A percentile compares a stretch with the other conserved stretches of the same genome.
These are phyloP conservation scores for Penicillium sp. DNA, from an alignment of 2,329 filamentous ascomycete species.

Conservation along the genomic window DNA sequence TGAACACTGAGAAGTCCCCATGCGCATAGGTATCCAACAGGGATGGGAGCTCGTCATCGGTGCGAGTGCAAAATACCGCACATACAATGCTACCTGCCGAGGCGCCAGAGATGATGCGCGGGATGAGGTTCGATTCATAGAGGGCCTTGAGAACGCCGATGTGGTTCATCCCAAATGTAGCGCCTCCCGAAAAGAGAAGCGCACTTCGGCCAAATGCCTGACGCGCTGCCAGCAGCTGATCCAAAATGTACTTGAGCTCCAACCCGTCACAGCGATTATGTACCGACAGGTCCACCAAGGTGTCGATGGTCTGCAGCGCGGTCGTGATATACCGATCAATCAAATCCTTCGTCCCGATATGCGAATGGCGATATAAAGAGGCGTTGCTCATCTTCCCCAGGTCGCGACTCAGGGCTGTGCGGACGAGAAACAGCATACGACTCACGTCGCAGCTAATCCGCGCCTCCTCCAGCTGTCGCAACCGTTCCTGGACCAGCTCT, in stretches of 20 bases:
- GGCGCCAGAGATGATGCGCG: conserved; percentile 83
- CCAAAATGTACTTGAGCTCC: conserved; percentile 63
- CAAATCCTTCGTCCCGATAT: conserved; percentile 81
- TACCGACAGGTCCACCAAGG: conserved; percentile 66
- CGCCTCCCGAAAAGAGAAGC: conserved; percentile 79
- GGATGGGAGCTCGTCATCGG: conserved; percentile 74
- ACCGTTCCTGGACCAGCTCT: conserved; percentile 66
- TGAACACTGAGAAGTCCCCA: conserved; percentile 80
- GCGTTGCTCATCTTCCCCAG: conserved; percentile 84
- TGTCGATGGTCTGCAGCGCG: conserved; percentile 71
- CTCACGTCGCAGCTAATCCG: conserved; percentile 70
- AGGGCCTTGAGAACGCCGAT: conserved; percentile 83
- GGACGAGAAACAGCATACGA: conserved; percentile 76
- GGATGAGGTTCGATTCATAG: conserved; percentile 72
- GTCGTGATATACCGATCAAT: conserved; percentile 87
- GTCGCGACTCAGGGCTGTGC: conserved; percentile 77
- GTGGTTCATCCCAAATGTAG: conserved; percentile 89
- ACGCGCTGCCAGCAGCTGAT: conserved; percentile 70
- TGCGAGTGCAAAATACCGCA: conserved; percentile 74
- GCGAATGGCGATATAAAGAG: conserved; percentile 78
- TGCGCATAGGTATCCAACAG: conserved; percentile 72
- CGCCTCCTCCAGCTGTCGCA: conserved; percentile 74
- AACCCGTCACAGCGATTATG: conserved; percentile 54
- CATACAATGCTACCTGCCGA: conserved; percentile 87
- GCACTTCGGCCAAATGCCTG: conserved; percentile 86